A percentile compares a stretch with the other conserved stretches of the same genome.
Evolutionary conservation across 371 early-diverging fungal genomes (phyloP).

Genomic region (Choanephora cucurbitarum): DNA sequence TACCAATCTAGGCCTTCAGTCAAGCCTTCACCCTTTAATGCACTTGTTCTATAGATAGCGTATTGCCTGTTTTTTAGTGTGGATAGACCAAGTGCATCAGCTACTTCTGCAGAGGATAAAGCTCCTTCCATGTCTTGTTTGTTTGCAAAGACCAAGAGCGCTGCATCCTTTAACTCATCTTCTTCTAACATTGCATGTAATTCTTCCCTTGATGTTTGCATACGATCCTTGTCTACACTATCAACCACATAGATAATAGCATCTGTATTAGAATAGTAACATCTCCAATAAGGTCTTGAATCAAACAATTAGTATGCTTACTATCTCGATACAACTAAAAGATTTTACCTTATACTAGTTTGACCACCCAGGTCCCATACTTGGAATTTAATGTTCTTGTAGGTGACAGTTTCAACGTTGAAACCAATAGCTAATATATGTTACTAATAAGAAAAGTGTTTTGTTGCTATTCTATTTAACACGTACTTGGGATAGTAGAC

Average conservation of each 20-base stretch:
- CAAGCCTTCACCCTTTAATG: constrained; percentile 92
- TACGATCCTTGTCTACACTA: constrained; percentile 91
- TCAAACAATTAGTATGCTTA: no score
- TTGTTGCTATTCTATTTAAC: not conserved
- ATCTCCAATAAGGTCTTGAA: constrained; percentile 49
- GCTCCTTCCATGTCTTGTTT: constrained; percentile 93
- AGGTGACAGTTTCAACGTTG: constrained; percentile 97
- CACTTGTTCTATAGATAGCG: constrained; percentile 94
- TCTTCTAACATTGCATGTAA: constrained; percentile 87
- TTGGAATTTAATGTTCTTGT: constrained; percentile 96
- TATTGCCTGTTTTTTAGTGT: constrained; percentile 85
- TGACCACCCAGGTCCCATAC: constrained; percentile 99
- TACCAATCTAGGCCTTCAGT: constrained; percentile 92
- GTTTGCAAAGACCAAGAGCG: constrained; percentile 87
- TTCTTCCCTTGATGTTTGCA: constrained; percentile 87
- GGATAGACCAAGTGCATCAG: constrained; percentile 84
- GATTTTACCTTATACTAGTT: constrained; percentile 93
- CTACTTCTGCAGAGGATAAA: constrained; percentile 82
- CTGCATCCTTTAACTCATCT: constrained; percentile 84
- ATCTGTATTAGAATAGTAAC: constrained; percentile 85
- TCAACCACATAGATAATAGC: constrained; percentile 97
- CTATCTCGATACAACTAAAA: no score
- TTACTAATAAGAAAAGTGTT: not conserved
- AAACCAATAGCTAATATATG: constrained; percentile 69
- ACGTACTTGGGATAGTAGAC: constrained; percentile 98